Evolutionary conservation across 164 flowering plant genomes (phyloP), one percentile per base, ranked within the genome.

Genomic region (Brasenia schreberi): DNA sequence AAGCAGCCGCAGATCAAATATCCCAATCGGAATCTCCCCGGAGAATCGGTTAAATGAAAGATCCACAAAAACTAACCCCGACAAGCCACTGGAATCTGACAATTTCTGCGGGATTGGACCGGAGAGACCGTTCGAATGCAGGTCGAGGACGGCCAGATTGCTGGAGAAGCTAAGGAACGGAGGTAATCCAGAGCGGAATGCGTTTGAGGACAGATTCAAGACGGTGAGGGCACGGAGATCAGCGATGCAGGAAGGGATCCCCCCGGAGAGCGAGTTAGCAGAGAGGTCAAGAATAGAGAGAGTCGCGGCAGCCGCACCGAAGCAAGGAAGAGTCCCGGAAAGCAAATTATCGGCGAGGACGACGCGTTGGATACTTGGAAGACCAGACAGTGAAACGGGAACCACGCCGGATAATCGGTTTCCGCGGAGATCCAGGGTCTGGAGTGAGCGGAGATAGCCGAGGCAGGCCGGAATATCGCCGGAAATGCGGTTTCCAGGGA

Each of bases 261-360:
- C 95, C 39, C 97, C 97, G 17, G 82, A 68, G 45, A 93, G 70
- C 10, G 82, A 83, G 73, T 93, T 93, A 42, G 76, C 74, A 18
- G 89, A 82, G 65, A 93, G 71, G 68, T 85, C 82, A 9, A 90
- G 74, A 53, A 81, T 75, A 3, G 67, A 65, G 5, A 93, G 88
- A n/a, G 96, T 83, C 5, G 66, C 66, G 59, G 64, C 72, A 5
- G 83, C 76, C 18, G 92, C 75, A 33, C 77, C 73, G 49, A 86
- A 85, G 68, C 98, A 93, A 67, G 89, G 89, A 70, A 90, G 67
- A 67, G 94, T 90, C 9, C 98, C 94, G 0, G 92, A 82, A 18
- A 93, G 64, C 59, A 33, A 61, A 69, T 88, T 91, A 7, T 67
- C 81, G 7, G 70, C 77, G 65, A 90, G 71, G 52, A 77, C 67